Conservation (phyloP, 1,284 basidiomycete species). For the Bondarzewia mesenterica region DNA sequence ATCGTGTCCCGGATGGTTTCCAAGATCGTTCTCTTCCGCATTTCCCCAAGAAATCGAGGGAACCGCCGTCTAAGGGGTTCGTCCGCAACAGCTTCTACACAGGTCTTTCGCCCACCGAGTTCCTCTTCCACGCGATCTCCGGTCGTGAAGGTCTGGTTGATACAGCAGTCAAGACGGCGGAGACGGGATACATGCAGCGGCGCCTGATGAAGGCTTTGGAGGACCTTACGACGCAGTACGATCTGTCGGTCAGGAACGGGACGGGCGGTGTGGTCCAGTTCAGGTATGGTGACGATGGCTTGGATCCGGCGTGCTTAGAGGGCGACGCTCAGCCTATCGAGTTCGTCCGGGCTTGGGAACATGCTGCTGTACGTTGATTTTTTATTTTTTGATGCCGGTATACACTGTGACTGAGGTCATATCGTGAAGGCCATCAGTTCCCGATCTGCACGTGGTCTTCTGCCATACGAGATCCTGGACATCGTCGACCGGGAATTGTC, state of each 20-base stretch:
- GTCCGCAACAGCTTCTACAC: constrained; percentile 97
- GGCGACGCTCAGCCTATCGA: constrained; percentile 93
- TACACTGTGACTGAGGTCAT: neutral
- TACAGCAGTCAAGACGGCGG: constrained; percentile 99
- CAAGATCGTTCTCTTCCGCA: constrained; percentile 98
- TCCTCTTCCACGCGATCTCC: constrained; percentile 98
- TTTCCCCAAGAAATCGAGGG: constrained; percentile 96
- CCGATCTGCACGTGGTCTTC: constrained; percentile 52
- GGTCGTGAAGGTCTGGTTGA: constrained; percentile 98
- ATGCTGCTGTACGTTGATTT: constrained; percentile 81
- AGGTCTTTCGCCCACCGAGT: constrained; percentile 93
- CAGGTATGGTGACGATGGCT: constrained; percentile 92
- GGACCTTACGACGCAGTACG: constrained; percentile 95
- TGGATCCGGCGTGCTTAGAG: constrained; percentile 95
- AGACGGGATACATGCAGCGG: constrained; percentile 99
- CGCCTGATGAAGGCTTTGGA: constrained; percentile 99
- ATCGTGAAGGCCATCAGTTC: constrained; percentile 57
- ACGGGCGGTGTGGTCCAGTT: constrained; percentile 98
- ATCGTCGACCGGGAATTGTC: constrained; percentile 62
- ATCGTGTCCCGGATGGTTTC: constrained; percentile 98
- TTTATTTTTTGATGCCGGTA: constrained; percentile 8
- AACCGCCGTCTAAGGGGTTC: constrained; percentile 97
- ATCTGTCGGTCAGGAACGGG: constrained; percentile 94
- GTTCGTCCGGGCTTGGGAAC: constrained; percentile 81
- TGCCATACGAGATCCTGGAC: constrained; percentile 86